Evolutionary conservation across 371 early-diverging fungal genomes (phyloP).

Genomic region (Entomophthora muscae): DNA sequence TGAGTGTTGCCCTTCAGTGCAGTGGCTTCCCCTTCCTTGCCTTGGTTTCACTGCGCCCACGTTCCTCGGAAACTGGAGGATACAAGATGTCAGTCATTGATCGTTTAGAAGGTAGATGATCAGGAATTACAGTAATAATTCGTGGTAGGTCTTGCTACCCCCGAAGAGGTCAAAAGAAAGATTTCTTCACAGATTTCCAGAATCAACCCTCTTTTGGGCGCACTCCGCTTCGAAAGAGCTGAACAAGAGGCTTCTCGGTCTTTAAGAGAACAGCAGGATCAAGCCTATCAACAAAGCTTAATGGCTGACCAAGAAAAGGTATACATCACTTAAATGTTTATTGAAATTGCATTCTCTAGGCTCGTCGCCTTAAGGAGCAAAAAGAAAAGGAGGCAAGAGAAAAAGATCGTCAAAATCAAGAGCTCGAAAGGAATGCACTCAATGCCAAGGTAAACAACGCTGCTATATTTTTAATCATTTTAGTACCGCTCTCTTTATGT

Average conservation of each 20-base stretch:
- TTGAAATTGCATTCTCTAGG: constrained; percentile 2
- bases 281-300: constrained; percentile 67
- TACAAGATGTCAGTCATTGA: constrained; percentile 47
- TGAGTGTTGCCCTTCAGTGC: constrained; percentile 51
- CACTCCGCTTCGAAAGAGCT: constrained; percentile 43
- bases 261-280: constrained; percentile 75
- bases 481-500: constrained; percentile 13
- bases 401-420: constrained; percentile 21
- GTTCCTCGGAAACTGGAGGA: constrained; percentile 15
- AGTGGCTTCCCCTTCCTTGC: constrained; percentile 70
- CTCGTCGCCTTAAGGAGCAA: constrained; percentile 18
- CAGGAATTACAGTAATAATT: neutral
- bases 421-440: constrained; percentile 20
- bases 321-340: constrained; percentile 8
- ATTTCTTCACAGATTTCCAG: constrained; percentile 32
- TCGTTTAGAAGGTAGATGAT: constrained; percentile 39
- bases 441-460: constrained; percentile 18
- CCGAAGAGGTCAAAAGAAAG: constrained; percentile 22
- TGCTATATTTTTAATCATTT: constrained; percentile 2
- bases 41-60: constrained; percentile 39
- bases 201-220: constrained; percentile 36
- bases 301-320: constrained; percentile 78
- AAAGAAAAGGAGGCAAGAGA: constrained; percentile 37
- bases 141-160: neutral
- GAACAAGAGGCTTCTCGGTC: constrained; percentile 50